phyloP scores from a whole-genome alignment of 2,329 filamentous ascomycete genomes.

The Teratosphaeria epicoccoides region DNA sequence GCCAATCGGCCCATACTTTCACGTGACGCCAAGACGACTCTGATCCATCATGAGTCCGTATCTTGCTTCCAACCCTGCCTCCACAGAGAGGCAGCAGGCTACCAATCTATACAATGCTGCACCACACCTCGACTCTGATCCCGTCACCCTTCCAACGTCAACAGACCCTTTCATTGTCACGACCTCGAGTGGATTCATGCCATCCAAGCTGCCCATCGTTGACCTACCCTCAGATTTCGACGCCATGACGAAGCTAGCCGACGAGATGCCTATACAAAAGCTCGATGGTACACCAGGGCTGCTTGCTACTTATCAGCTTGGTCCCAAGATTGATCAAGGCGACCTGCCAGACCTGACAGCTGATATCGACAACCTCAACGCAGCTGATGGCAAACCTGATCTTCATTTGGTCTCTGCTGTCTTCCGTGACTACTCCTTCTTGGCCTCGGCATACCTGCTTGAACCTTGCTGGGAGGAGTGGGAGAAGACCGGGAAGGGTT shows the following conservation, averaged over 20 bases:
- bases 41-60: conserved; percentile 9
- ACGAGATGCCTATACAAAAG: conserved; percentile 70
- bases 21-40: conserved; percentile 4
- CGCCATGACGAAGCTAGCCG: conserved; percentile 58
- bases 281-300: conserved; percentile 64
- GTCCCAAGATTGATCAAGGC: conserved; percentile 54
- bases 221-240: conserved; percentile 64
- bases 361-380: conserved; percentile 39
- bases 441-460: conserved; percentile 79
- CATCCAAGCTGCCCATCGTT: conserved; percentile 41
- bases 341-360: conserved; percentile 67
- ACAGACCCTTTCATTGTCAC: conserved; percentile 59
- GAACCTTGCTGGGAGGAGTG: conserved; percentile 80
- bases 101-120: conserved; percentile 12
- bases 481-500: conserved; percentile 51
- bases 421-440: conserved; percentile 85
- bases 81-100: not conserved
- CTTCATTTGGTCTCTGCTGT: conserved; percentile 72
- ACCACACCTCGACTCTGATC: conserved; percentile 20
- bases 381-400: conserved; percentile 54
- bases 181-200: conserved; percentile 62
- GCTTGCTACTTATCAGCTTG: conserved; percentile 62
- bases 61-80: not conserved
- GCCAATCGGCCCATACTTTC: not conserved
- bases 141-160: conserved; percentile 15